Conservation (phyloP, 2,329 filamentous ascomycete genomes). For the Aplosporella prunicola region DNA sequence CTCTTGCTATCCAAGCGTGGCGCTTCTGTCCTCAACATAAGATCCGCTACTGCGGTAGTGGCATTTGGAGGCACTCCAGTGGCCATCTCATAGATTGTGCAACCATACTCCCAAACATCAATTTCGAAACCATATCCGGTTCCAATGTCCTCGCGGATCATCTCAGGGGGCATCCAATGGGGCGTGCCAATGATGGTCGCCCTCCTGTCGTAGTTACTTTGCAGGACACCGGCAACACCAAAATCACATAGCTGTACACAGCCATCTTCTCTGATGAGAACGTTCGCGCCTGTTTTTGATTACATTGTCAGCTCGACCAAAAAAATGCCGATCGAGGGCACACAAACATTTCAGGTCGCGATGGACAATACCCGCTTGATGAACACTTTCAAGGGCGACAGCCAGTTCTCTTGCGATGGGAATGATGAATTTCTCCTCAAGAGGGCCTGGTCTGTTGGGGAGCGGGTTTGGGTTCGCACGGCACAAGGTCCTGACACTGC, state of each 20-base stretch:
- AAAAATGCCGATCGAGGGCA: background rate
- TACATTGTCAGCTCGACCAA: background rate
- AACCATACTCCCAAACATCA: constrained; percentile 80
- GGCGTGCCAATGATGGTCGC: constrained; percentile 75
- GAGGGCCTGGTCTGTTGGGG: constrained; percentile 28
- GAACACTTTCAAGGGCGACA: constrained; percentile 49
- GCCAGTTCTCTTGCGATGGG: constrained; percentile 56
- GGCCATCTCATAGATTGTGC: constrained; percentile 72
- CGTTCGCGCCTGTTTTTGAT: constrained; percentile 55
- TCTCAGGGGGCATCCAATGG: constrained; percentile 78
- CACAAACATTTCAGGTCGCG: constrained; percentile 54
- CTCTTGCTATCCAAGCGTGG: constrained; percentile 62
- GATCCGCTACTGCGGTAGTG: constrained; percentile 39
- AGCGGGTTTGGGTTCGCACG: constrained; percentile 2
- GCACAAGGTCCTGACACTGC: constrained; percentile 63
- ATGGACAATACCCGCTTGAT: constrained; percentile 58
- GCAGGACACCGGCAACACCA: constrained; percentile 69
- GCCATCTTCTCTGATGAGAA: constrained; percentile 68
- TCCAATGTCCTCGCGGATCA: constrained; percentile 40
- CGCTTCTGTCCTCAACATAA: constrained; percentile 47
- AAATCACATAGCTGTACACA: constrained; percentile 77
- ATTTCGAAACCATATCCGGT: constrained; percentile 40
- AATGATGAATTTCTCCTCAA: constrained; percentile 54
- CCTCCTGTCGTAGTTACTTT: constrained; percentile 65
- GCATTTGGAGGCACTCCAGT: constrained; percentile 56